Conservation (phyloP, 306 rosid genomes). For the Inga oerstediana region DNA sequence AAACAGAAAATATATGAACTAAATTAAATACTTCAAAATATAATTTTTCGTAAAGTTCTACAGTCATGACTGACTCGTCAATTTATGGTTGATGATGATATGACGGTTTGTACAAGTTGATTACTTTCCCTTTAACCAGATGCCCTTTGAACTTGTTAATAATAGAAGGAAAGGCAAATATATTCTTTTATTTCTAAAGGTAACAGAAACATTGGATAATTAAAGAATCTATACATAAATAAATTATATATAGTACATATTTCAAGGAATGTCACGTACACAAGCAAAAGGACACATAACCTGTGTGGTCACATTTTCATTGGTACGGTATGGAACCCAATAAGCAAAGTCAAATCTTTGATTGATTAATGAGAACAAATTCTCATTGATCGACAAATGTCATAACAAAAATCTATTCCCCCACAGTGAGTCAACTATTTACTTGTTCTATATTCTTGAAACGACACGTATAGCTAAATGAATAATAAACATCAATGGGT, state of each 20-base stretch:
- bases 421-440: slow-evolving; percentile 34
- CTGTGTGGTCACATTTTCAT: not conserved
- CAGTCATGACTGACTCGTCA: not conserved
- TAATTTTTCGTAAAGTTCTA: too few relatives aligned
- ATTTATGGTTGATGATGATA: not conserved
- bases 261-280: not conserved
- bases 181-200: too few relatives aligned
- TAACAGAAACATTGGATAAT: too few relatives aligned
- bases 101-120: not conserved
- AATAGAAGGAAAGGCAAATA: too few relatives aligned
- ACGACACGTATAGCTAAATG: not conserved
- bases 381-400: slow-evolving; percentile 8
- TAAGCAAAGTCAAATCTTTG: not conserved
- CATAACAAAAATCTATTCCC: slow-evolving; percentile 30
- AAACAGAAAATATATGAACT: too few relatives aligned
- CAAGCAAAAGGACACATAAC: not conserved
- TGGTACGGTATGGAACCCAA: not conserved
- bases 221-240: too few relatives aligned
- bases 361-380: slow-evolving; percentile 20
- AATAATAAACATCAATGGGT: not conserved
- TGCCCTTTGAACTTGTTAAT: not conserved
- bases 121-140: not conserved
- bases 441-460: slow-evolving; percentile 1
- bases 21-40: too few relatives aligned
- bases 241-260: not conserved